Percentiles rank a stretch among this genome's conserved stretches.
Conservation (phyloP, 805 yeast genomes). For the Wickerhamiella allomyrinae region DNA sequence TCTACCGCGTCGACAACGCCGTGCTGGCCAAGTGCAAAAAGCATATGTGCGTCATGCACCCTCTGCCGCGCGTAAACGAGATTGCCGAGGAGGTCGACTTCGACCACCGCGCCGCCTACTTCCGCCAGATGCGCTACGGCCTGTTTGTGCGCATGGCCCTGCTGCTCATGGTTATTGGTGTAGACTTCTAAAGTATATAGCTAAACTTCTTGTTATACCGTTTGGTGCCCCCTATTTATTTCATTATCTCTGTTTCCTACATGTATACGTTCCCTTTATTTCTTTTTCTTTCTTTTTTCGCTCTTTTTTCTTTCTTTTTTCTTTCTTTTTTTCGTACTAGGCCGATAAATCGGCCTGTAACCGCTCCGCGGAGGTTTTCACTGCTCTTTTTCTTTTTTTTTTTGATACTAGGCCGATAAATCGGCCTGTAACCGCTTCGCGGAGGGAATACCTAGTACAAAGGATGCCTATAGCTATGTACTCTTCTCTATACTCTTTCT, state of each 20-base stretch:
- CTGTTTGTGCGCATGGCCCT: slow-evolving; percentile 97
- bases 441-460: no score
- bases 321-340: no score
- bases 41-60: slow-evolving; percentile 98
- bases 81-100: slow-evolving; percentile 97
- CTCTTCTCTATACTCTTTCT: no score
- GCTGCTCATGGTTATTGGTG: slow-evolving; percentile 94
- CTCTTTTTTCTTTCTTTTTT: no score
- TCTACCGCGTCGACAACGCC: slow-evolving; percentile 83
- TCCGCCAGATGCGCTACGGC: slow-evolving; percentile 99
- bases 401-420: no score
- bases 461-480: no score
- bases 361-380: no score
- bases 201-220: slow-evolving; percentile 5
- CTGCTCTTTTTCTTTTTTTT: no score
- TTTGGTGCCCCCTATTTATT: slow-evolving; percentile 7
- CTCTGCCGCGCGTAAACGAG: slow-evolving; percentile 93
- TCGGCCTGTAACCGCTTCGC: no score
- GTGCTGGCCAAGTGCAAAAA: slow-evolving; percentile 85
- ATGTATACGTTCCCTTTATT: slow-evolving; percentile 7
- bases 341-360: no score
- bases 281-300: no score
- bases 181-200: slow-evolving; percentile 42
- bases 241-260: slow-evolving; percentile 5
- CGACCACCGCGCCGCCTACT: slow-evolving; percentile 98